Conservation (phyloP, 805 yeast genomes). For the Novakomyces olei region DNA sequence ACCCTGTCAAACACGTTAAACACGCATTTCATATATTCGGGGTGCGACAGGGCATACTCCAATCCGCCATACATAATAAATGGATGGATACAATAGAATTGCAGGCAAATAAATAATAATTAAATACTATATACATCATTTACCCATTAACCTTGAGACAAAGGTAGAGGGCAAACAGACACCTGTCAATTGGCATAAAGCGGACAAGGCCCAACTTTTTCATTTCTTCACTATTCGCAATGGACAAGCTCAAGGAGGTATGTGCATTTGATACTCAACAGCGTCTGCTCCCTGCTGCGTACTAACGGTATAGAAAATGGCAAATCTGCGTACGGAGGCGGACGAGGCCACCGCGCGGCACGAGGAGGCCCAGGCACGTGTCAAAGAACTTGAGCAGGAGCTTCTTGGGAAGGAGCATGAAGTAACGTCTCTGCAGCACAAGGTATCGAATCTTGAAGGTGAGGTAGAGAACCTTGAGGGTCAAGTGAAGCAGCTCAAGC, state of each 20-base stretch:
- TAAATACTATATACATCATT: too few species aligned
- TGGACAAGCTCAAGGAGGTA: conserved; percentile 32
- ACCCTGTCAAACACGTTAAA: too few species aligned
- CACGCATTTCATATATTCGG: too few species aligned
- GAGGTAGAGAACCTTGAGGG: conserved; percentile 1
- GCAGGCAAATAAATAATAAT: too few species aligned
- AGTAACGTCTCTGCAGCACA: conserved; percentile 77
- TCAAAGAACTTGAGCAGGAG: conserved; percentile 84
- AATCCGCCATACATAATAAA: too few species aligned
- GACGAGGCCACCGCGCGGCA: conserved; percentile 95
- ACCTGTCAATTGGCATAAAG: too few species aligned
- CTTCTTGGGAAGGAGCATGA: conserved; percentile 82
- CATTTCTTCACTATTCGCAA: too few species aligned
- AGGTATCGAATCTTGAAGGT: not conserved
- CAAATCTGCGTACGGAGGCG: conserved; percentile 76
- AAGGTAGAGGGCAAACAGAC: too few species aligned
- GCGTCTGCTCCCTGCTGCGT: not conserved
- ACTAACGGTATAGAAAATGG: conserved; percentile 37
- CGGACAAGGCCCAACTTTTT: too few species aligned
- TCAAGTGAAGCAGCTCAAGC: not conserved
- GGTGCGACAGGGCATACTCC: too few species aligned
- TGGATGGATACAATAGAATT: too few species aligned
- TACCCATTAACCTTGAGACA: too few species aligned
- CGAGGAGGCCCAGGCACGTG: conserved; percentile 59
- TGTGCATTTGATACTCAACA: conserved; percentile 10